Percentiles rank a stretch among this genome's conserved stretches.
These are phyloP conservation scores for Sphaerulina vaccinii DNA, from an alignment of 2,329 filamentous ascomycete genomes.

Conservation along the genomic window DNA sequence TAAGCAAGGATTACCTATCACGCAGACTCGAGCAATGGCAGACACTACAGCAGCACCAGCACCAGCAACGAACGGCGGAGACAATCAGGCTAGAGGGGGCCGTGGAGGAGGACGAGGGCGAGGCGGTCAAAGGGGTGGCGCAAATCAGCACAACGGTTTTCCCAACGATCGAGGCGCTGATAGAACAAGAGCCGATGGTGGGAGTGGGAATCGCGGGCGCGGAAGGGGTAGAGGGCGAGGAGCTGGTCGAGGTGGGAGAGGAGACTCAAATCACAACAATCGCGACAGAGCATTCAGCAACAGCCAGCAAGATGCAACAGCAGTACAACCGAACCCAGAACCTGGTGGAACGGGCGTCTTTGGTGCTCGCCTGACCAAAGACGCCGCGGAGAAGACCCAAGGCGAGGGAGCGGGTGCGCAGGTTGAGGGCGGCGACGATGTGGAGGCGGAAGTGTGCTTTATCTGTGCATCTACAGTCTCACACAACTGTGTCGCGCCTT, in stretches of 20 bases:
- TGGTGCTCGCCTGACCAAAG: slow-evolving; percentile 50
- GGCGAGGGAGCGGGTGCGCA: slow-evolving; percentile 28
- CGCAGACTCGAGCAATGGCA: slow-evolving; percentile 17
- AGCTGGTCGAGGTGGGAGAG: slow-evolving; percentile 38
- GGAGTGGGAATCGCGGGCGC: slow-evolving; percentile 19
- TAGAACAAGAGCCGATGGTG: slow-evolving; percentile 13
- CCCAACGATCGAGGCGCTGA: slow-evolving; percentile 18
- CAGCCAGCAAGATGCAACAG: slow-evolving; percentile 27
- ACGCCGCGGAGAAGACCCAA: slow-evolving; percentile 42
- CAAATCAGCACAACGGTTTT: slow-evolving; percentile 13
- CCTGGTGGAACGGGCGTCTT: slow-evolving; percentile 41
- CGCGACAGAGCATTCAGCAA: slow-evolving; percentile 37
- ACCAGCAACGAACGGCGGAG: slow-evolving; percentile 11
- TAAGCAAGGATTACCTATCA: slow-evolving; percentile 2
- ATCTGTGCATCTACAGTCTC: slow-evolving; percentile 91
- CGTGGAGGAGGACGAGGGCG: slow-evolving; percentile 20
- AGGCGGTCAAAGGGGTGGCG: slow-evolving; percentile 26
- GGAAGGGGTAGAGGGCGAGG: slow-evolving; percentile 32
- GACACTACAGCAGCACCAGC: slow-evolving; percentile 13
- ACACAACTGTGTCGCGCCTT: slow-evolving; percentile 85
- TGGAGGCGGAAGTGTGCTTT: slow-evolving; percentile 78
- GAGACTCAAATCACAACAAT: slow-evolving; percentile 22
- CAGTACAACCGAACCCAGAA: slow-evolving; percentile 40
- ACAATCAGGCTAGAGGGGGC: slow-evolving; percentile 11
- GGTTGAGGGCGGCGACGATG: slow-evolving; percentile 22